Conservation (phyloP, 1,284 basidiomycete species). For the Microbotryum violaceum region DNA sequence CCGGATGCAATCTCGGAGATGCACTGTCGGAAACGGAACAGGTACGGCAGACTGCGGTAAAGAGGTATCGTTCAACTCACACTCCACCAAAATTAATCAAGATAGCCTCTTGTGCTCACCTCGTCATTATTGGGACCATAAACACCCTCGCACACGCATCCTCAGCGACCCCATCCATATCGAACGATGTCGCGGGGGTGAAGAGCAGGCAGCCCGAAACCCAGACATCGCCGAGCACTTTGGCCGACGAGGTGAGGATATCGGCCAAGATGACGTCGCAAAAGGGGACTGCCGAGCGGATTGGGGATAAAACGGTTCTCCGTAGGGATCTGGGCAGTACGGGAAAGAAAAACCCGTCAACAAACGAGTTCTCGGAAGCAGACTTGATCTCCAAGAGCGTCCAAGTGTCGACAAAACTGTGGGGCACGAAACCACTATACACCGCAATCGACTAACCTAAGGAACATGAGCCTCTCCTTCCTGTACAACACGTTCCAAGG, state of each 20-base stretch:
- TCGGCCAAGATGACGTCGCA: constrained; percentile 91
- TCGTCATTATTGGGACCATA: constrained; percentile 32
- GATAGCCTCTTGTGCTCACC: constrained; percentile 10
- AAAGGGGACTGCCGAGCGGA: constrained; percentile 64
- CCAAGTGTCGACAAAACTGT: too few relatives aligned
- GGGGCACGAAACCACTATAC: too few relatives aligned
- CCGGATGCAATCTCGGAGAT: constrained; percentile 67
- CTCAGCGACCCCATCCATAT: constrained; percentile 32
- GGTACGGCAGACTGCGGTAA: constrained; percentile 67
- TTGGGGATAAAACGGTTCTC: constrained; percentile 63
- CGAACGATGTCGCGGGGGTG: constrained; percentile 17
- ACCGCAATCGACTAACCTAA: constrained; percentile 20
- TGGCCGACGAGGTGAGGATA: constrained; percentile 91
- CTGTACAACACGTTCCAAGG: constrained; percentile 31
- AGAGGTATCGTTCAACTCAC: background rate
- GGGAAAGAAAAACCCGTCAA: background rate
- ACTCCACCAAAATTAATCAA: constrained; percentile 1
- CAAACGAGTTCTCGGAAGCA: background rate
- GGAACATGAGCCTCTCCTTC: constrained; percentile 29
- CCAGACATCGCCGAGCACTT: constrained; percentile 92
- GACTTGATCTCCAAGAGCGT: background rate
- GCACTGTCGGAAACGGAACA: constrained; percentile 88
- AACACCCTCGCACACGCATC: constrained; percentile 27
- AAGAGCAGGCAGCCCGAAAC: constrained; percentile 70
- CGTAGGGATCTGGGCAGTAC: constrained; percentile 50